These are phyloP conservation scores for Botrytis deweyae DNA, from an alignment of 2,329 filamentous ascomycete species.

Conservation along the genomic window DNA sequence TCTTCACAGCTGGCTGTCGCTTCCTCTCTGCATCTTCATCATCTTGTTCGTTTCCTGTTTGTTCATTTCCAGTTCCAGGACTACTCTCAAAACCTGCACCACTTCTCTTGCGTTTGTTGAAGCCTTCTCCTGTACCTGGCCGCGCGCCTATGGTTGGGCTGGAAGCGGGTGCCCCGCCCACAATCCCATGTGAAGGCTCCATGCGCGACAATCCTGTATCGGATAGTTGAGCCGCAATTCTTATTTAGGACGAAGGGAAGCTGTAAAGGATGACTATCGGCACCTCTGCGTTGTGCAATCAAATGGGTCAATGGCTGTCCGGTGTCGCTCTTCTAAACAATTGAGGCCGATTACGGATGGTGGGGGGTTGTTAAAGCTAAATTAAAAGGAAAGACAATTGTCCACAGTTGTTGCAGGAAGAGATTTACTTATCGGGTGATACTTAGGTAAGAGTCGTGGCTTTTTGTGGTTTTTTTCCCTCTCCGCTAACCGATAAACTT, in stretches of 20 bases:
- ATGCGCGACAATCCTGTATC: conserved; percentile 29
- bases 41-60: conserved; percentile 55
- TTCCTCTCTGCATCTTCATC: conserved; percentile 59
- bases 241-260: conserved; percentile 14
- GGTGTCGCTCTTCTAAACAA: conserved; percentile 31
- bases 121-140: conserved; percentile 34
- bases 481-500: neutral
- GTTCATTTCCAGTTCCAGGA: conserved; percentile 55
- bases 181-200: conserved; percentile 32
- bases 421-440: conserved; percentile 18
- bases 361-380: conserved; percentile 12
- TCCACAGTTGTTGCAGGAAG: conserved; percentile 3
- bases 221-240: conserved; percentile 23
- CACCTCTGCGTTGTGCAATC: conserved; percentile 27
- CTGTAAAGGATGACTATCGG: conserved; percentile 21
- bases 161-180: conserved; percentile 32
- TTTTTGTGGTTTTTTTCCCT: neutral
- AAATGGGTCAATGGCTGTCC: conserved; percentile 29
- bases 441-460: conserved; percentile 1
- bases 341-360: conserved; percentile 30
- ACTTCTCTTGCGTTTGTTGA: conserved; percentile 60
- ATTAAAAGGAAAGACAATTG: conserved; percentile 2
- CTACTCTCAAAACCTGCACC: conserved; percentile 56
- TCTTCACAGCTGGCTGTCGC: conserved; percentile 68
- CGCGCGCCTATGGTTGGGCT: conserved; percentile 35